A percentile compares a stretch with the other conserved stretches of the same genome.
phyloP scores from a whole-genome alignment of 2,329 filamentous ascomycete species.

The Arthrobotrys pseudoclavata region DNA sequence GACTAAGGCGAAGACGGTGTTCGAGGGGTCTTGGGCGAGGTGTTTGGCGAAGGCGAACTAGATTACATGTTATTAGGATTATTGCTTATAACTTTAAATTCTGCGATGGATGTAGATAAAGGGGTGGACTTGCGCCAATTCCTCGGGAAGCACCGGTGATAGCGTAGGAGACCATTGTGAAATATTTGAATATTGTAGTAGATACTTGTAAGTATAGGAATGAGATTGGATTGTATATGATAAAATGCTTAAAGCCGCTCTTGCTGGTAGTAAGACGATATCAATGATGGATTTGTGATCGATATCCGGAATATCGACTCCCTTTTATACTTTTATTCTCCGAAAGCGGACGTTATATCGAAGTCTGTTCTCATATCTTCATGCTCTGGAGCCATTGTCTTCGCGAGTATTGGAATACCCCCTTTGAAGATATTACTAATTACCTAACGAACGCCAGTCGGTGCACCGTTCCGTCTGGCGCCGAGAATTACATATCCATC shows the following conservation, averaged over 20 bases:
- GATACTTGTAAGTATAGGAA: not conserved
- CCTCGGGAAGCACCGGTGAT: slow-evolving; percentile 66
- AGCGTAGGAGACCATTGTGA: slow-evolving; percentile 64
- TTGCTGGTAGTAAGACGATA: not conserved
- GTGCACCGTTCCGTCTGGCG: not conserved
- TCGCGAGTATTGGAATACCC: not conserved
- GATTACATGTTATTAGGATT: not conserved
- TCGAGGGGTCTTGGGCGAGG: slow-evolving; percentile 61
- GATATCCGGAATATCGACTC: not conserved
- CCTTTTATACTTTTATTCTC: slow-evolving; percentile 12
- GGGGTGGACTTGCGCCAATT: slow-evolving; percentile 61
- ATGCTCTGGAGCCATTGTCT: not conserved
- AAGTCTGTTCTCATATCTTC: not conserved
- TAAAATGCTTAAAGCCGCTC: not conserved
- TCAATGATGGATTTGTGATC: not conserved
- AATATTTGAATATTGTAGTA: not conserved
- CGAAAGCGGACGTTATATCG: not conserved
- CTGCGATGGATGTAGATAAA: no score
- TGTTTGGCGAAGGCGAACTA: slow-evolving; percentile 15
- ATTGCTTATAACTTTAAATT: no score
- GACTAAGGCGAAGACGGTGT: slow-evolving; percentile 67
- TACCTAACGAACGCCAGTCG: not conserved
- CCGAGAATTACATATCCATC: not conserved
- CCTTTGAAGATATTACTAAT: not conserved
- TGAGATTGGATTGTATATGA: not conserved